Evolutionary conservation across 371 early-diverging fungal genomes (phyloP), one percentile per base, ranked within the genome.

Genomic region (Lichtheimia ramosa): DNA sequence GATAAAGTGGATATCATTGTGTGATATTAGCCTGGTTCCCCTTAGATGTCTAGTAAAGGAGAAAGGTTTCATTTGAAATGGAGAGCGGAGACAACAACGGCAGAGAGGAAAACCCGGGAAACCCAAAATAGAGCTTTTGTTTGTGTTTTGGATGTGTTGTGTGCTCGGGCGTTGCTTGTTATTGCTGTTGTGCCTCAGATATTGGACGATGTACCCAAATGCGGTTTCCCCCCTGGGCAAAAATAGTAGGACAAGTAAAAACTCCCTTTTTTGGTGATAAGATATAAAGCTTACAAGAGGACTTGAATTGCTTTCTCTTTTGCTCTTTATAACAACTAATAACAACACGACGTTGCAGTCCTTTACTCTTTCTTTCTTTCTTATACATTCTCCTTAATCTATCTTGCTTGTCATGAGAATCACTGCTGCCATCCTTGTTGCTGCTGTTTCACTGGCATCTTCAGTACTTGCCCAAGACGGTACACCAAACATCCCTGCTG

Each of bases 391-490:
- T 21, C 40, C 41, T 52, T 34, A 62, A 39, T 63, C 49, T 57
- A 59, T 20, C 20, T 53, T 50, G 21, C 51, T 50, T 52, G 21
- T 59, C 56, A 77, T 77, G 78, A 77, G 70, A 62, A 64, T 77
- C 34, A 69, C 61, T 49, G 55, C 74, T 23, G 73, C 74, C 58
- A 59, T 69, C 23, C 27, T 71, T 49, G 51, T 64, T 15, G 14
- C 69, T 49, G 52, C 63, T 28, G 59, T 62, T 54, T 43, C 56
- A n/a, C 40, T 68, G 23, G 18, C 61, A n/a, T 24, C 57, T 16
- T 50, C 50, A 39, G 67, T 62, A 20, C 39, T 66, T 15, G 75
- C 70, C 14, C 76, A 77, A 54, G 74, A 73, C 40, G 74, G 74
- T 25, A 62, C 71, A 12, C 64, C 65, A 4, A 57, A 54, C 16